A percentile compares a stretch with the other conserved stretches of the same genome.
Evolutionary conservation across 148 eudicot species (phyloP).

Genomic region (Camellia granthamiana): DNA sequence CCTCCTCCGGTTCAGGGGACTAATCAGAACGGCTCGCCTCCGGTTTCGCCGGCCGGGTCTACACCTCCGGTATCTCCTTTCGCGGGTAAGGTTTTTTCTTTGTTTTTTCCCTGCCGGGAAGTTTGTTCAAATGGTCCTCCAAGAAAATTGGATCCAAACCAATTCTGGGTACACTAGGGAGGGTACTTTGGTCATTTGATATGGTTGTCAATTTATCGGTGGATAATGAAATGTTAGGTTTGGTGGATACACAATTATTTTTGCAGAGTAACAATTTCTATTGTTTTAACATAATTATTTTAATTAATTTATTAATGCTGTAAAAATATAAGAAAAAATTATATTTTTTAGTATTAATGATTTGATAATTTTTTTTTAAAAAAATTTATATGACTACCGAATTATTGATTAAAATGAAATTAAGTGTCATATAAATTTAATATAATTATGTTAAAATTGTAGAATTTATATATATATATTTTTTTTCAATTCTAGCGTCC

Average conservation of each 20-base stretch:
- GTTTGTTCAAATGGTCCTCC: not conserved
- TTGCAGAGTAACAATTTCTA: not conserved
- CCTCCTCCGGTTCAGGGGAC: conserved; percentile 17
- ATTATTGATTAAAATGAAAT: too few species aligned
- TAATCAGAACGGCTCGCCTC: conserved; percentile 36
- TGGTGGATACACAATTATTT: not conserved
- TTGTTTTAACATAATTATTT: too few species aligned
- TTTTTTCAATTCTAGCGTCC: too few species aligned
- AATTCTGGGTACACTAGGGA: not conserved
- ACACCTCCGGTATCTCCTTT: conserved; percentile 58
- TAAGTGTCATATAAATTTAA: too few species aligned
- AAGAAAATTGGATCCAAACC: not conserved
- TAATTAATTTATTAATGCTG: too few species aligned
- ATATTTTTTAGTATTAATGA: too few species aligned
- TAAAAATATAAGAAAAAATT: too few species aligned
- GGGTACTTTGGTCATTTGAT: conserved; percentile 4
- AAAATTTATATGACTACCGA: too few species aligned
- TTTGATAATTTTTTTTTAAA: too few species aligned
- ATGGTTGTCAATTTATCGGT: not conserved
- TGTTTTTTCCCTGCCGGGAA: not conserved
- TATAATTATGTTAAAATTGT: too few species aligned
- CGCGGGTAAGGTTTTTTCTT: conserved; percentile 29
- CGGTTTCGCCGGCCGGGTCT: conserved; percentile 48
- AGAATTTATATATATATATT: too few species aligned
- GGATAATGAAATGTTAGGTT: not conserved